Percentiles rank a stretch among this genome's conserved stretches.
phyloP scores from a whole-genome alignment of 139 green algal genomes.

The Protoeuglena noctilucae region DNA sequence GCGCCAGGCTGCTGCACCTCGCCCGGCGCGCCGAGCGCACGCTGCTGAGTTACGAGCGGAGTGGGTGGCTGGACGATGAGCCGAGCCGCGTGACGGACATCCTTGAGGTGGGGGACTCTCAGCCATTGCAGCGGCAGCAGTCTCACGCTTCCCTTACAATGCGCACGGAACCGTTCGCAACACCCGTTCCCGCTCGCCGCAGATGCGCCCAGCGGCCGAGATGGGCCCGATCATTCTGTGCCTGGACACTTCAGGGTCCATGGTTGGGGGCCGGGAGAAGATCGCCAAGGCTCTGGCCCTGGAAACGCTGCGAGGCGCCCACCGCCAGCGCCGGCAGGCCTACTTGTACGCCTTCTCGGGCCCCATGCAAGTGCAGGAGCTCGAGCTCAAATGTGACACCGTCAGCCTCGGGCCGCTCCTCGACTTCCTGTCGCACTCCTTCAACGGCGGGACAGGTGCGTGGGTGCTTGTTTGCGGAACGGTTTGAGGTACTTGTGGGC shows the following conservation, averaged over 20 bases:
- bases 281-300: constrained; percentile 83
- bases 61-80: constrained; percentile 66
- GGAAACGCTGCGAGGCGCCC: constrained; percentile 69
- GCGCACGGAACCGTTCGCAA: no score
- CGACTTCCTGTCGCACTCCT: constrained; percentile 50
- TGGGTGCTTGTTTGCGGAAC: no score
- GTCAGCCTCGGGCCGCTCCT: constrained; percentile 33
- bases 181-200: no score
- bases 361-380: constrained; percentile 55
- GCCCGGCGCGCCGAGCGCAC: constrained; percentile 59
- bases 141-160: no score
- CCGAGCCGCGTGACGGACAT: constrained; percentile 41
- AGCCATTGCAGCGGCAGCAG: no score
- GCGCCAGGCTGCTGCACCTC: constrained; percentile 55
- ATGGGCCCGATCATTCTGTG: constrained; percentile 84
- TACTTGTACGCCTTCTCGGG: constrained; percentile 83
- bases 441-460: constrained; percentile 30
- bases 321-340: constrained; percentile 53
- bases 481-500: no score
- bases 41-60: constrained; percentile 73
- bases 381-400: constrained; percentile 51
- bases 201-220: constrained; percentile 73
- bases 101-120: no score
- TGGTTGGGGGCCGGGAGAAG: constrained; percentile 48
- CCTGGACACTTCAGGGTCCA: constrained; percentile 58